A percentile compares a stretch with the other conserved stretches of the same genome.
phyloP scores from a whole-genome alignment of 306 rosid genomes.

The Citrullus mucosospermus region DNA sequence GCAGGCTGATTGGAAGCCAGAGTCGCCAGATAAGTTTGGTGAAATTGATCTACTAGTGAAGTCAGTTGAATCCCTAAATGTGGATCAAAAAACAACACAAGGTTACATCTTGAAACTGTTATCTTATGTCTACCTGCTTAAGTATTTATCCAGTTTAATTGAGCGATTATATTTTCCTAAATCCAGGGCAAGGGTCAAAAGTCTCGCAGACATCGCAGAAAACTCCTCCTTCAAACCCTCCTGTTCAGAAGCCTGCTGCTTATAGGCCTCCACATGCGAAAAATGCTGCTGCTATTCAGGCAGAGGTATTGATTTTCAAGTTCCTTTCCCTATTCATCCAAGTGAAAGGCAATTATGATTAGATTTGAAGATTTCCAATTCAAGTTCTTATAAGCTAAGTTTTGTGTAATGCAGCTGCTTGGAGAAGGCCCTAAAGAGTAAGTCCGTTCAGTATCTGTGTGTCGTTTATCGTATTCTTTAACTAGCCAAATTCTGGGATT shows the following conservation, averaged over 20 bases:
- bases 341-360: background rate
- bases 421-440: conserved; percentile 69
- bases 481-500: conserved; percentile 8
- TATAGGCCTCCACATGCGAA: conserved; percentile 92
- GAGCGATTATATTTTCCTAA: conserved; percentile 15
- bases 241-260: conserved; percentile 72
- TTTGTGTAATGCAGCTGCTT: conserved; percentile 41
- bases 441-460: background rate
- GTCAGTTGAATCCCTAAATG: conserved; percentile 40
- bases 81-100: conserved; percentile 54
- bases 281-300: conserved; percentile 65
- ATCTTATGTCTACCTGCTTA: conserved; percentile 2
- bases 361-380: background rate
- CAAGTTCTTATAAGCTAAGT: background rate
- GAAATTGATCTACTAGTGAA: conserved; percentile 50
- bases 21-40: conserved; percentile 50
- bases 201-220: conserved; percentile 27
- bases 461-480: background rate
- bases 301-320: conserved; percentile 43
- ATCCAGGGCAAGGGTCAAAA: conserved; percentile 54
- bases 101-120: conserved; percentile 27
- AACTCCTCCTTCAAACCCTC: conserved; percentile 30
- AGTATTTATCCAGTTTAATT: conserved; percentile 2
- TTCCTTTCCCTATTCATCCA: background rate
- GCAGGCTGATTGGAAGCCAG: conserved; percentile 95